Evolutionary conservation across 768 basidiomycete species (phyloP).

Genomic region (Chalciporus chontae): DNA sequence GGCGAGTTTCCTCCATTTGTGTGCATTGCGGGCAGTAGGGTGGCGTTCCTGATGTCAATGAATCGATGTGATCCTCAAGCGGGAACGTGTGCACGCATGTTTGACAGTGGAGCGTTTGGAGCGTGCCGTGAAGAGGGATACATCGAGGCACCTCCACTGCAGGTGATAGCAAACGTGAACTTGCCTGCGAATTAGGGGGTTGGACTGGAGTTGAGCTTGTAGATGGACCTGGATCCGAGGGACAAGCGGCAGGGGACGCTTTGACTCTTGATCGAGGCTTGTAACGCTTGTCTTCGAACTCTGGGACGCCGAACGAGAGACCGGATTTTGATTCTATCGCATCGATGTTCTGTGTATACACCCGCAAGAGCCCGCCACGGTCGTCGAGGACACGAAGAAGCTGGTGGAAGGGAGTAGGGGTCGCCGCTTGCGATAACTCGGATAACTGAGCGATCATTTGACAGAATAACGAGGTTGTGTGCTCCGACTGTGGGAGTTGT

Average conservation of each 20-base stretch:
- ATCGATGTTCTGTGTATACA: constrained; percentile 95
- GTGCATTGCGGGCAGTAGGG: constrained; percentile 81
- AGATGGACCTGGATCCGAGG: constrained; percentile 13
- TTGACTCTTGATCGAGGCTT: constrained; percentile 51
- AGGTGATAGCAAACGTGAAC: constrained; percentile 46
- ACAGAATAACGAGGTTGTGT: constrained; percentile 74
- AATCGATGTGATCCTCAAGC: constrained; percentile 55
- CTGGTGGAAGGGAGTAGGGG: constrained; percentile 79
- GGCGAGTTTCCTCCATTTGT: constrained; percentile 62
- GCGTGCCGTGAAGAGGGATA: constrained; percentile 87
- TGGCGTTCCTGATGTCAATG: constrained; percentile 58
- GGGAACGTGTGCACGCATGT: constrained; percentile 74
- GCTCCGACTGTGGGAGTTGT: constrained; percentile 53
- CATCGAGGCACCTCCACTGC: constrained; percentile 66
- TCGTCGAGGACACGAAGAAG: constrained; percentile 73
- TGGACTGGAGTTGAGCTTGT: constrained; percentile 15
- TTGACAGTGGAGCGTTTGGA: constrained; percentile 76
- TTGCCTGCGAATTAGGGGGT: constrained; percentile 17
- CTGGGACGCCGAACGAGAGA: constrained; percentile 80
- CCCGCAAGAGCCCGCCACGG: constrained; percentile 71
- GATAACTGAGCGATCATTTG: constrained; percentile 88
- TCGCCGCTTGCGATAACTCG: constrained; percentile 62
- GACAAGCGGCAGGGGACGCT: constrained; percentile 16
- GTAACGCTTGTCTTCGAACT: constrained; percentile 53
- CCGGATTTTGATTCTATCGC: constrained; percentile 85